Evolutionary conservation across 768 basidiomycete genomes (phyloP), one percentile per base, ranked within the genome.

Genomic region (Agaricus subrufescens): DNA sequence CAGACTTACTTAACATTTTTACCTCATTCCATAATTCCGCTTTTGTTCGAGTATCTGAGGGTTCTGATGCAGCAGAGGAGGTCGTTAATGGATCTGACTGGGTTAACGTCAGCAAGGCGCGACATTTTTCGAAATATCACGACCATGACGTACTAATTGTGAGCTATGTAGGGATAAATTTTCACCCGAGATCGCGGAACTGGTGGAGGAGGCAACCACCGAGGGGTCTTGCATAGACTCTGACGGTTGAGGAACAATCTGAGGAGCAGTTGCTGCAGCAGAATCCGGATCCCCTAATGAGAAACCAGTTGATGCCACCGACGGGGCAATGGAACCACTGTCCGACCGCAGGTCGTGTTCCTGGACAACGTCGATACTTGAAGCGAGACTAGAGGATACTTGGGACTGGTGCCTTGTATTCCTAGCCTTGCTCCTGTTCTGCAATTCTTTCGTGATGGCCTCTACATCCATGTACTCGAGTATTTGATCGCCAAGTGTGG

Each of bases 21-120:
- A 97, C 81, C 70, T 97, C 93, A 56, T 86, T 85, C 96, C 96
- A 98, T 6, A 98, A 74, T 63, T 95, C 87, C 1, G 80, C 82
- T 66, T 87, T 94, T n/a, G 81, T 84, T 58, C 80, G 71, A 37
- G 70, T 75, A 26, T 72, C 71, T 14, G 65, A 63, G 12, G 66
- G 58, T 9, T 71, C 69, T 2, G 72, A 68, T 3, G 61, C 43
- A 3, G 67, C 57, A 7, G 69, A 70, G 3, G 69, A 65, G 25
- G 58, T 61, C 57, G 29, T n/a, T 1, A 44, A n/a, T 19, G 44
- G 44, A 25, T 73, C 70, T 11, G 74, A 68, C 71, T 76, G 38
- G 3, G 37, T 26, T 27, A 46, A 4, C 15, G 3, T 4, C 2
- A 43, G 23, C 34, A 26, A 31, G 19, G 19, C 30, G 15, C 30